These are phyloP conservation scores for Pythium oligandrum DNA, from an alignment of 352 stramenopile genomes.

Conservation along the genomic window DNA sequence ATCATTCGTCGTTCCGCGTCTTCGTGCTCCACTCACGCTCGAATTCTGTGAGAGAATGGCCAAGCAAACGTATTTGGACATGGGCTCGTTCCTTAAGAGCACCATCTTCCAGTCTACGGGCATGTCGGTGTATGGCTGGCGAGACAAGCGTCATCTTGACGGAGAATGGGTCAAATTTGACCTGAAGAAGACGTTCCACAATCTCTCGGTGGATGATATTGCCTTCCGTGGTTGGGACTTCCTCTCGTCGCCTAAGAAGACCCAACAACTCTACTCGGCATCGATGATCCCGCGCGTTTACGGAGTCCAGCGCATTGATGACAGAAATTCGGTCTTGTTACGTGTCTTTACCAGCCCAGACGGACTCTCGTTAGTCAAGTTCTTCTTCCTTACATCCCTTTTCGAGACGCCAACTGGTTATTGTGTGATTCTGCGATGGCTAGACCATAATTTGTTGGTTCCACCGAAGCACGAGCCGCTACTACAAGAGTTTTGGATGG, in stretches of 20 bases:
- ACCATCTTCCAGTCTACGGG: too few relatives aligned
- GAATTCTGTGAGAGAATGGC: too few relatives aligned
- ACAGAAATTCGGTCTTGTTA: neutral
- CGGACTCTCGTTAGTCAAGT: neutral
- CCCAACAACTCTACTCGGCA: neutral
- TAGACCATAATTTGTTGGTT: neutral
- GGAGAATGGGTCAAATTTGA: neutral
- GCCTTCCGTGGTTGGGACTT: neutral
- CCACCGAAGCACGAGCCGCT: neutral
- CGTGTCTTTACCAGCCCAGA: neutral
- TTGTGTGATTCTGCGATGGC: neutral
- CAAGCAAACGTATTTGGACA: too few relatives aligned
- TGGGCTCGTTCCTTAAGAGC: too few relatives aligned
- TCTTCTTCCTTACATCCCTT: neutral
- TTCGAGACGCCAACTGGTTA: neutral
- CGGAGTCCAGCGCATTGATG: neutral
- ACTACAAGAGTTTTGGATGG: neutral
- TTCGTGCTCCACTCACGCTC: too few relatives aligned
- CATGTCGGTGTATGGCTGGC: conserved; percentile 1
- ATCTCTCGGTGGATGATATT: neutral
- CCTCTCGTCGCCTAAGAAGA: conserved; percentile 1
- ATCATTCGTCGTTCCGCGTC: too few relatives aligned
- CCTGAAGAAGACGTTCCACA: neutral
- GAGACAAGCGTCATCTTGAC: neutral
- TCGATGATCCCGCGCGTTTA: neutral